Percentiles rank a stretch among this genome's conserved stretches.
These are phyloP conservation scores for Diaporthe capsici DNA, from an alignment of 2,329 filamentous ascomycete genomes.

Conservation along the genomic window DNA sequence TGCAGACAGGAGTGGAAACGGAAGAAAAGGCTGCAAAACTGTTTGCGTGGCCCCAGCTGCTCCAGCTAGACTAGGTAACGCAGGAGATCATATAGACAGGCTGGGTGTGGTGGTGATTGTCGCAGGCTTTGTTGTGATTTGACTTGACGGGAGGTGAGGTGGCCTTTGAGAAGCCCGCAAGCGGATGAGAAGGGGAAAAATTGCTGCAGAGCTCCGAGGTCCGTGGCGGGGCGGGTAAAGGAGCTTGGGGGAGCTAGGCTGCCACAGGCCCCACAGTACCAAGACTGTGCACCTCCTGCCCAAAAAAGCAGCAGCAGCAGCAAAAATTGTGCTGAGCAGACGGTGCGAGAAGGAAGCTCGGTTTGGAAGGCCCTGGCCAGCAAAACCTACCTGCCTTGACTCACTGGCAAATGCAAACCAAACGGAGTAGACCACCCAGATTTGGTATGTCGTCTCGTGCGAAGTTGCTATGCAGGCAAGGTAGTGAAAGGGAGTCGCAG, in stretches of 20 bases:
- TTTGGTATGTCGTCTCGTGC: not conserved
- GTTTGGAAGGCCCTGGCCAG: not conserved
- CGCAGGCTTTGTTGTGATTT: not conserved
- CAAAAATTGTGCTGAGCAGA: not conserved
- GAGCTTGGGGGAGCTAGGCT: slow-evolving; percentile 22
- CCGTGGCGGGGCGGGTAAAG: slow-evolving; percentile 14
- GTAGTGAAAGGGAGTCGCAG: not conserved
- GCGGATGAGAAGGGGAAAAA: slow-evolving; percentile 40
- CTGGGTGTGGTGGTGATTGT: not conserved
- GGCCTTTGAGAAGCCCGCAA: slow-evolving; percentile 34
- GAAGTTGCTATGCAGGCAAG: not conserved
- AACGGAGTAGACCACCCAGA: not conserved
- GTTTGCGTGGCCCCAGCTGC: slow-evolving; percentile 29
- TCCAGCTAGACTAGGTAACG: not conserved
- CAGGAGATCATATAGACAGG: slow-evolving; percentile 13
- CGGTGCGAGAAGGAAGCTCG: not conserved
- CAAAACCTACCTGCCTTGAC: slow-evolving; percentile 9
- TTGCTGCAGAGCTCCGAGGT: slow-evolving; percentile 28
- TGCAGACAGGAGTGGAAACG: not conserved
- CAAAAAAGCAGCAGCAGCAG: not conserved
- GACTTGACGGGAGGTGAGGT: slow-evolving; percentile 36
- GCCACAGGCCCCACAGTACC: not conserved
- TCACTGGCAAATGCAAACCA: not conserved
- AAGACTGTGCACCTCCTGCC: not conserved
- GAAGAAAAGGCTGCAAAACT: slow-evolving; percentile 33